Conservation (phyloP, 2,329 filamentous ascomycete species). For the Trematosphaeria pertusa region DNA sequence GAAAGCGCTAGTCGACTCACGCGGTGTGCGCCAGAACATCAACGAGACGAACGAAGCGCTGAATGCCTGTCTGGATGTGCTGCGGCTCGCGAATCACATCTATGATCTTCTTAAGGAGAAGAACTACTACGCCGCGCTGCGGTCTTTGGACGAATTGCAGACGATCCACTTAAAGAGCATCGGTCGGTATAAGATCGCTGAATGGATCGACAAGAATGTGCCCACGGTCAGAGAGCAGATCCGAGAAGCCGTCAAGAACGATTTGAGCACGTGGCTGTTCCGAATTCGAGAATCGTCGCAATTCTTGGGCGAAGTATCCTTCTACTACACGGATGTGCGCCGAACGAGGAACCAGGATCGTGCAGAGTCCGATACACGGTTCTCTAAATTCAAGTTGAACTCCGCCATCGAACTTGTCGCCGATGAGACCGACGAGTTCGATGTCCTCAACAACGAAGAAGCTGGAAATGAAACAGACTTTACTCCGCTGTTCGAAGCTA, state of each 20-base stretch:
- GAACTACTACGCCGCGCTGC: conserved; percentile 93
- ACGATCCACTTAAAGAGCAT: conserved; percentile 96
- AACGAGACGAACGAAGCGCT: conserved; percentile 89
- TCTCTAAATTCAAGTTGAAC: conserved; percentile 88
- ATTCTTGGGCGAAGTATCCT: conserved; percentile 93
- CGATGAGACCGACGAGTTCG: conserved; percentile 94
- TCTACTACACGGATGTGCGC: conserved; percentile 92
- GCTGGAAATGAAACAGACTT: conserved; percentile 90
- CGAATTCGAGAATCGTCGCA: conserved; percentile 95
- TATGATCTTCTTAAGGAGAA: conserved; percentile 91
- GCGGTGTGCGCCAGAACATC: conserved; percentile 92
- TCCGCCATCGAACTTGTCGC: conserved; percentile 95
- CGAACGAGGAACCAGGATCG: conserved; percentile 83
- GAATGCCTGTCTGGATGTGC: conserved; percentile 88
- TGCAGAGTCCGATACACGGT: conserved; percentile 74
- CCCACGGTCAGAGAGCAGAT: conserved; percentile 91
- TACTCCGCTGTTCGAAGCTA: conserved; percentile 88
- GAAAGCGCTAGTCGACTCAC: conserved; percentile 89
- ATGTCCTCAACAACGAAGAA: conserved; percentile 87
- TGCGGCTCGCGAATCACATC: conserved; percentile 91
- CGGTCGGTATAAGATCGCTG: conserved; percentile 91
- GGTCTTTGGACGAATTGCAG: conserved; percentile 92
- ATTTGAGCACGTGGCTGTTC: conserved; percentile 96
- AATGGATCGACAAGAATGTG: conserved; percentile 94
- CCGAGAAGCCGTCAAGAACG: conserved; percentile 94